Evolutionary conservation across 1,284 basidiomycete species (phyloP).

Genomic region (Naganishia albida): DNA sequence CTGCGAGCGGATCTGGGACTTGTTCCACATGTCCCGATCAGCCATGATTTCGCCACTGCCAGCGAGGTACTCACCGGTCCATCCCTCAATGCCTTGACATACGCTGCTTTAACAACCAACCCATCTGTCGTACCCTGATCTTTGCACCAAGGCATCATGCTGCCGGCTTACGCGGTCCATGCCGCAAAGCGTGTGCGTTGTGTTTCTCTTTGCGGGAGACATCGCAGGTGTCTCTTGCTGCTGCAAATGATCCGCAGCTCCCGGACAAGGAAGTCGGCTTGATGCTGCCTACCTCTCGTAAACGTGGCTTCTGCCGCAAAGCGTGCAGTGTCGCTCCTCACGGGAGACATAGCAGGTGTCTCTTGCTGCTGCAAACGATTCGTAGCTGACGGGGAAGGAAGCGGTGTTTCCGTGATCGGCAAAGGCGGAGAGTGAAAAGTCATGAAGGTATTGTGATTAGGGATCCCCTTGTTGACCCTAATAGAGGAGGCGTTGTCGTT

Average conservation of each 20-base stretch:
- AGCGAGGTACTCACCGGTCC: constrained; percentile 44
- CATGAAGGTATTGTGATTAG: background rate
- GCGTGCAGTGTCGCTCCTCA: constrained; percentile 8
- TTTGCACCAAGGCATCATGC: constrained; percentile 33
- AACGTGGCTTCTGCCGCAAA: constrained; percentile 5
- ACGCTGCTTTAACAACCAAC: constrained; percentile 51
- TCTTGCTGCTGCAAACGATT: constrained; percentile 5
- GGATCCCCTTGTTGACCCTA: too few species aligned
- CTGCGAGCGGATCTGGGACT: constrained; percentile 54
- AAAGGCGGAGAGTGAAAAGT: constrained; percentile 1
- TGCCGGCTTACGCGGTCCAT: constrained; percentile 1
- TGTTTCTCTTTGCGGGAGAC: constrained; percentile 12
- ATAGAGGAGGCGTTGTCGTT: too few species aligned
- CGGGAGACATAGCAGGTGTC: constrained; percentile 4
- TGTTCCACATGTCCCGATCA: constrained; percentile 20
- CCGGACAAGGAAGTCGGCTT: too few species aligned
- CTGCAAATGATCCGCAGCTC: constrained; percentile 2
- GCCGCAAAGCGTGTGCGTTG: constrained; percentile 10
- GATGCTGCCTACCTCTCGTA: constrained; percentile 6
- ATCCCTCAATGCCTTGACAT: constrained; percentile 47
- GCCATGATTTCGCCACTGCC: background rate
- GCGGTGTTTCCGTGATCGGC: constrained; percentile 17
- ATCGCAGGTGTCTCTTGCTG: background rate
- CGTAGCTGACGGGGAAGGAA: constrained; percentile 5
- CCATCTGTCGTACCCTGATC: constrained; percentile 31